These are phyloP conservation scores for Saccharum spontaneum DNA, from an alignment of 176 grass and related monocot species.

Conservation along the genomic window DNA sequence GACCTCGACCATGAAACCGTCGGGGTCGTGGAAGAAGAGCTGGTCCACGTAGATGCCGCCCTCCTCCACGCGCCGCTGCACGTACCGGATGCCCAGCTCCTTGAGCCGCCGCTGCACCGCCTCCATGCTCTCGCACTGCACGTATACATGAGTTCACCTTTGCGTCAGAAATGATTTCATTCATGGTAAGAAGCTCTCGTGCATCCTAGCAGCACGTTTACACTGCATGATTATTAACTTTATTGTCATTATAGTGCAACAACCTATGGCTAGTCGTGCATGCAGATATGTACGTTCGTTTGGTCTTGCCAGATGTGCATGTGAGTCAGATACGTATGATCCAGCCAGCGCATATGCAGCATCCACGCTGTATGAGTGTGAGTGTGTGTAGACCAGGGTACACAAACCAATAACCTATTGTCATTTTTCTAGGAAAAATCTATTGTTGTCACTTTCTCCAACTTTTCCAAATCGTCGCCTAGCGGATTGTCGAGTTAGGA, in stretches of 20 bases:
- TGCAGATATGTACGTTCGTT: neutral
- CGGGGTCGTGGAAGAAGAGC: constrained; percentile 97
- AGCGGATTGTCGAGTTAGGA: too few relatives aligned
- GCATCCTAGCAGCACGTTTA: too few relatives aligned
- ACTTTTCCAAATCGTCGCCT: too few relatives aligned
- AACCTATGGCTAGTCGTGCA: too few relatives aligned
- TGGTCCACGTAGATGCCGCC: constrained; percentile 73
- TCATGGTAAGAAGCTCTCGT: neutral
- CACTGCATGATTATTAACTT: too few relatives aligned
- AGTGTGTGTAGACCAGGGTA: neutral
- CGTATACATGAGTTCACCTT: neutral
- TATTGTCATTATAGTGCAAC: too few relatives aligned
- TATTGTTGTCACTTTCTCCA: too few relatives aligned
- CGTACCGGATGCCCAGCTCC: constrained; percentile 55
- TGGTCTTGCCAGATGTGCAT: neutral
- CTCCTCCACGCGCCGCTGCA: constrained; percentile 59
- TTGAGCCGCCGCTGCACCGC: constrained; percentile 65
- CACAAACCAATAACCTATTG: neutral
- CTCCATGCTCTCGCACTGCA: constrained; percentile 77
- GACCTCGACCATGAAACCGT: constrained; percentile 93
- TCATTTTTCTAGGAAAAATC: neutral
- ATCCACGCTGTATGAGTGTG: neutral
- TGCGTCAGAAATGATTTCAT: neutral
- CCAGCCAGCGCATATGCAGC: neutral
- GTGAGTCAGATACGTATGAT: neutral